phyloP scores from a whole-genome alignment of 441 rosid genomes.

The Rhodomyrtus psidioides region DNA sequence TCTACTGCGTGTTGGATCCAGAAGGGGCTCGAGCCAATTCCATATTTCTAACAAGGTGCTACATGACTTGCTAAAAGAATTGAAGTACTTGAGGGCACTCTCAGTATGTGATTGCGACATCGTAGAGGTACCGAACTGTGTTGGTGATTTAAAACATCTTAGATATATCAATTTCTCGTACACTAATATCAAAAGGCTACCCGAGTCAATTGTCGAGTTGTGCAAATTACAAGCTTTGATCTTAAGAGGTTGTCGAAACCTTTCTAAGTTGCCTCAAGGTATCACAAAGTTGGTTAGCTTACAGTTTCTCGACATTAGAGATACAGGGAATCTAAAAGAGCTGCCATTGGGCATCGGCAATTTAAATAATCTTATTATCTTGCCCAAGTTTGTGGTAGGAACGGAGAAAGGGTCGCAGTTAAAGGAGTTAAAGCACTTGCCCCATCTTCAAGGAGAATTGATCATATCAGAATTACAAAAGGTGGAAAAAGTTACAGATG shows the following conservation, averaged over 20 bases:
- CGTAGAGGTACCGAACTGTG: background rate
- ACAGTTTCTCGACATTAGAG: background rate
- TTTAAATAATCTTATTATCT: background rate
- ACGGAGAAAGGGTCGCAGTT: background rate
- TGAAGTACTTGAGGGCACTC: background rate
- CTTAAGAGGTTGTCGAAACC: background rate
- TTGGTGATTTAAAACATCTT: background rate
- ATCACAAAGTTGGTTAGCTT: background rate
- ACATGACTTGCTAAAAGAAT: background rate
- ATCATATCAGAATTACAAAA: background rate
- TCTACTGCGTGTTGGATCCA: background rate
- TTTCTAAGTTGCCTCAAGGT: background rate
- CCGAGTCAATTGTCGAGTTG: fast-evolving
- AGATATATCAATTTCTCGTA: background rate
- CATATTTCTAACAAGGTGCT: background rate
- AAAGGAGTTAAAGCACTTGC: background rate
- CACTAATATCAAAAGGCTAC: background rate
- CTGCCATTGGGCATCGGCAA: background rate
- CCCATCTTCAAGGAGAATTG: background rate
- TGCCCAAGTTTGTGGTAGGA: background rate
- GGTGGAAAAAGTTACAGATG: background rate
- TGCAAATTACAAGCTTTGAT: background rate
- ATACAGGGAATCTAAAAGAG: background rate
- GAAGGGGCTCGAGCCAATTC: background rate
- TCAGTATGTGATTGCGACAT: background rate